Evolutionary conservation across 208 protist genomes (phyloP), one percentile per base, ranked within the genome.

Genomic region (Leishmania arabica): DNA sequence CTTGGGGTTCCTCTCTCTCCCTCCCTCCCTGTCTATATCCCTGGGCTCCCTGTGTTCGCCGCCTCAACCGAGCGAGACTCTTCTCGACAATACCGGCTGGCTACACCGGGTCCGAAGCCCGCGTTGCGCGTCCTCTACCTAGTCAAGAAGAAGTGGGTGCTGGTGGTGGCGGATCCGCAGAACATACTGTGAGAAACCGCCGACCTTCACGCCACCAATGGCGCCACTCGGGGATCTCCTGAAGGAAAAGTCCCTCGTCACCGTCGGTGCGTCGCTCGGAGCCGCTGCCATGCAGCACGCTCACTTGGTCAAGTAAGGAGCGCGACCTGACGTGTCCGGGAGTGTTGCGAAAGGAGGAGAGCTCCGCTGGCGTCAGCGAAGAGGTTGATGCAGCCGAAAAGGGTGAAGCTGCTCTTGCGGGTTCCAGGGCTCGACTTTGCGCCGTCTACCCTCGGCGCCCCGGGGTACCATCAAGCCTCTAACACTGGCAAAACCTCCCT

Each of bases 71-170:
- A 31, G n/a, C 60, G n/a, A 37, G 3, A 66, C 9, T 66, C 27
- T 3, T 37, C n/a, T 31, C n/a, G n/a, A 24, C 47, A 19, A 95
- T 95, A 90, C 89, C 89, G n/a, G 75, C 84, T 37, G 79, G 77
- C 19, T 89, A 84, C 65, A 71, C 94, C 60, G 88, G 92, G 15
- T 91, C 51, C 86, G 17, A 95, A 95, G 80, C 92, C 91, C 82
- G 88, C 89, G 40, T 89, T 97, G 34, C 88, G 80, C 74, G 92
- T 95, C 77, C 84, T 95, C 65, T 95, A 94, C 80, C 92, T 92
- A 4, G 17, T 96, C 7, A 84, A 85, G 64, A 91, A 92, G 69
- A 96, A 96, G 78, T 72, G 79, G 5, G 90, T 93, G 56, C 89
- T 96, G 60, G 75, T 96, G 13, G 83, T 95, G 4, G 89, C 91